phyloP scores from a whole-genome alignment of 768 basidiomycete species.

The Rhizopogon roseolus region DNA sequence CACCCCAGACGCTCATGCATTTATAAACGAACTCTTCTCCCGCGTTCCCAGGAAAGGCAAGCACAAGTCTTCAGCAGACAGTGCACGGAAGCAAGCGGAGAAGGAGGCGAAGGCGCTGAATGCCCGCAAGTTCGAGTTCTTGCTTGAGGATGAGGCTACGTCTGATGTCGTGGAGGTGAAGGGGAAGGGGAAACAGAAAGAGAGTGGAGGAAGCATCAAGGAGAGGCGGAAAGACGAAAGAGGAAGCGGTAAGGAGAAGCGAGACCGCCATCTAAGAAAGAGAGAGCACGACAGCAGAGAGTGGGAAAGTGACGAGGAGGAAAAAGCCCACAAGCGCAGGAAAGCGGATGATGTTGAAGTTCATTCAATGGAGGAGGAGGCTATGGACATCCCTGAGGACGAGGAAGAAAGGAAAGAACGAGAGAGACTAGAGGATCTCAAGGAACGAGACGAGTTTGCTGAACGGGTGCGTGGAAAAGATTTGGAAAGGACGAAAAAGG shows the following conservation, averaged over 20 bases:
- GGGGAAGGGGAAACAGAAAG: constrained; percentile 28
- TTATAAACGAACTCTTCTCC: constrained; percentile 71
- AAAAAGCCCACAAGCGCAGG: constrained; percentile 61
- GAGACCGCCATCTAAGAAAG: constrained; percentile 68
- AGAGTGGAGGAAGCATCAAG: constrained; percentile 20
- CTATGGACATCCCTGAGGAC: constrained; percentile 52
- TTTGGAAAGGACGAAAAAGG: constrained; percentile 78
- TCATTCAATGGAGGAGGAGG: constrained; percentile 28
- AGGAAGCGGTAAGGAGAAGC: constrained; percentile 41
- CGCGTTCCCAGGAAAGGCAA: constrained; percentile 78
- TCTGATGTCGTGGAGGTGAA: constrained; percentile 34
- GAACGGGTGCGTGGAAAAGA: constrained; percentile 83
- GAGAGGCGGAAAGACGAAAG: constrained; percentile 11
- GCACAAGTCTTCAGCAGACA: constrained; percentile 36
- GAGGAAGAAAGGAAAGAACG: constrained; percentile 65
- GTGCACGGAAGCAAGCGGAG: constrained; percentile 62
- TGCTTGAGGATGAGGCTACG: constrained; percentile 74
- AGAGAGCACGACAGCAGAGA: constrained; percentile 76
- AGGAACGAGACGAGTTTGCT: constrained; percentile 91
- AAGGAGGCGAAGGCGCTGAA: constrained; percentile 67
- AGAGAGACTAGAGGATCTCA: constrained; percentile 72
- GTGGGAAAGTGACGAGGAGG: constrained; percentile 92
- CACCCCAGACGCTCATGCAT: constrained; percentile 73
- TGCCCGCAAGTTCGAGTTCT: constrained; percentile 71
- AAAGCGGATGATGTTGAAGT: constrained; percentile 41